Conservation (phyloP, 1,284 basidiomycete genomes). For the Athelia sp. region DNA sequence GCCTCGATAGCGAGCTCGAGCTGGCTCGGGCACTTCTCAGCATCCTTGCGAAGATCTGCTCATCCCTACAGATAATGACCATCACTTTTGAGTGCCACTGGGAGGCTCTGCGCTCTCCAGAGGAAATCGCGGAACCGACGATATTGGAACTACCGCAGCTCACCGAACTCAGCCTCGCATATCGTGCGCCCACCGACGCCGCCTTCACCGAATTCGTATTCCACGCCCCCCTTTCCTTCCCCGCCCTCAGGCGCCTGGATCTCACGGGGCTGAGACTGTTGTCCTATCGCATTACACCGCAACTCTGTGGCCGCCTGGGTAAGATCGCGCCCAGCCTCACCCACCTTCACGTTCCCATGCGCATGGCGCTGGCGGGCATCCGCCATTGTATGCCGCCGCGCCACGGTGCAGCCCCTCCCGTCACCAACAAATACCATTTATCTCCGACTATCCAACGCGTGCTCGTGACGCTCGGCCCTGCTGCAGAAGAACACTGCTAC, state of each 20-base stretch:
- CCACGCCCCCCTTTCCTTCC: constrained; percentile 33
- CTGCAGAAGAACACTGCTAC: too few relatives aligned
- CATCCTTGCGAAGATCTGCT: neutral
- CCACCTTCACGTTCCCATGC: neutral
- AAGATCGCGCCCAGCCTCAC: neutral
- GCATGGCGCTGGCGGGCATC: neutral
- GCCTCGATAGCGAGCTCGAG: neutral
- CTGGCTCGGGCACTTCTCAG: neutral
- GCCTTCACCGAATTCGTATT: constrained; percentile 10
- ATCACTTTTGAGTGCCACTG: neutral
- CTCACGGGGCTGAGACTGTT: neutral
- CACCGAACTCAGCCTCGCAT: neutral
- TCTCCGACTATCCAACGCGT: too few relatives aligned
- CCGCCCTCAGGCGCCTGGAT: constrained; percentile 22
- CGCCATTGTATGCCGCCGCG: neutral
- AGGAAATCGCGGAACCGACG: neutral
- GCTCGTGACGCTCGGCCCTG: too few relatives aligned
- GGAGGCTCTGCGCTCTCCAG: neutral
- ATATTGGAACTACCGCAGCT: neutral
- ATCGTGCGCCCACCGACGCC: neutral
- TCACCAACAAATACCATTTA: too few relatives aligned
- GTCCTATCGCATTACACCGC: neutral
- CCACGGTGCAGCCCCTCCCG: too few relatives aligned
- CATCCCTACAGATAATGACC: neutral
- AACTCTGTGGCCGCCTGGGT: neutral